Conservation (phyloP, 2,329 filamentous ascomycete species). For the Claviceps sp. region DNA sequence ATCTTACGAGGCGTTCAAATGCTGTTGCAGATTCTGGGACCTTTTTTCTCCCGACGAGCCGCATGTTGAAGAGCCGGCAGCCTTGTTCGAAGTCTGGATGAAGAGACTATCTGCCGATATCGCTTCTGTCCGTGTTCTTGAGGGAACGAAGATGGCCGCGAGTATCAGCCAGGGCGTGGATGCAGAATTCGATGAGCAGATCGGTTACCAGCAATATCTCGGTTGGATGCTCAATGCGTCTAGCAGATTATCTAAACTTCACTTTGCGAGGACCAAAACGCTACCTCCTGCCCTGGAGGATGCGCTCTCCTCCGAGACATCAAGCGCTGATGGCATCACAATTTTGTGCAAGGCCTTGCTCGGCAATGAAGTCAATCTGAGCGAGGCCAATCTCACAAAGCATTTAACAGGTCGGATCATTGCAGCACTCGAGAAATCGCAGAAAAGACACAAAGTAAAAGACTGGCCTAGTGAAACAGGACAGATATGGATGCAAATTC, state of each 20-base stretch:
- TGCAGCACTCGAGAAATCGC: constrained; percentile 15
- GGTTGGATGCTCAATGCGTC: constrained; percentile 21
- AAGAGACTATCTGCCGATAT: constrained; percentile 19
- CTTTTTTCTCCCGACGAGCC: constrained; percentile 23
- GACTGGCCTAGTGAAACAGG: constrained; percentile 18
- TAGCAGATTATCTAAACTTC: constrained; percentile 18
- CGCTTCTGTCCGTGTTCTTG: constrained; percentile 11
- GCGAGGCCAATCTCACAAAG: constrained; percentile 18
- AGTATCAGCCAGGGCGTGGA: constrained; percentile 8
- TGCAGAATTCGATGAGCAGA: constrained; percentile 14
- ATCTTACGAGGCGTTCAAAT: constrained; percentile 28
- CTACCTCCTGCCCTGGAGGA: constrained; percentile 15
- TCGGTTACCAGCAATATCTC: constrained; percentile 19
- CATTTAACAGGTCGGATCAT: constrained; percentile 21
- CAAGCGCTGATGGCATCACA: constrained; percentile 8
- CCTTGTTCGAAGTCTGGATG: constrained; percentile 21
- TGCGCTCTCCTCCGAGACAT: constrained; percentile 10
- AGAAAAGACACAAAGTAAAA: constrained; percentile 17
- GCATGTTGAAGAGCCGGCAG: constrained; percentile 15
- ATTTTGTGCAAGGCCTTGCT: constrained; percentile 19
- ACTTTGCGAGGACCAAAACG: constrained; percentile 12
- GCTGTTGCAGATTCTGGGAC: constrained; percentile 25
- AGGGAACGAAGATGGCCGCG: constrained; percentile 11
- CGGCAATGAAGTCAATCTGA: constrained; percentile 25
- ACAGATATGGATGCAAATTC: constrained; percentile 17